A percentile compares a stretch with the other conserved stretches of the same genome.
Conservation (phyloP, 2,329 filamentous ascomycete genomes). For the Alternaria sp. region DNA sequence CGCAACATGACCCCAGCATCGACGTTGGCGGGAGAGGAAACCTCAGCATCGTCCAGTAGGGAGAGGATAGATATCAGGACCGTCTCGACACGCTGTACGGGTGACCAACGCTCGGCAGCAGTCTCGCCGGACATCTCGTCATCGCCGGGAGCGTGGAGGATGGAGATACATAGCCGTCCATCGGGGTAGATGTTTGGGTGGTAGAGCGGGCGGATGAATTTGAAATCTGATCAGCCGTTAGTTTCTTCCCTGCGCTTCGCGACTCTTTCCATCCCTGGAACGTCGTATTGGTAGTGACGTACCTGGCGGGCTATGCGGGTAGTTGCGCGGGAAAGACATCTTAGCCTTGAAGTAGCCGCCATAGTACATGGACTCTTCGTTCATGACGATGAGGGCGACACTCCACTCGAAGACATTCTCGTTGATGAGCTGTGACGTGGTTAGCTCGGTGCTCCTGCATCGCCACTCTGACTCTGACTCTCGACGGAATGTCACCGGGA, state of each 20-base stretch:
- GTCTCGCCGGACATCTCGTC: constrained; percentile 91
- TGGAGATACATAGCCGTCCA: constrained; percentile 93
- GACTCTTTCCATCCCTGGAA: constrained; percentile 2
- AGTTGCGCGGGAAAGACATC: constrained; percentile 87
- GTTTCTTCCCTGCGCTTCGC: neutral
- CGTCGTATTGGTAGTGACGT: constrained; percentile 32
- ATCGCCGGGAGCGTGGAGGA: constrained; percentile 90
- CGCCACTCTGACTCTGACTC: constrained; percentile 14
- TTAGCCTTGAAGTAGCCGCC: constrained; percentile 92
- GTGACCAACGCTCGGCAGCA: constrained; percentile 92
- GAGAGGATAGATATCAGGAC: constrained; percentile 92
- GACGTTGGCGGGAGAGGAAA: constrained; percentile 92
- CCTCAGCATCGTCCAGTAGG: constrained; percentile 91
- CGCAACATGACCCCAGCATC: constrained; percentile 89
- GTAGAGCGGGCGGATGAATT: constrained; percentile 79
- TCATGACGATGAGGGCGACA: constrained; percentile 89
- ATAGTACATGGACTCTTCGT: constrained; percentile 89
- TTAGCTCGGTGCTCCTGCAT: constrained; percentile 33
- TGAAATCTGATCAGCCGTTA: constrained; percentile 67
- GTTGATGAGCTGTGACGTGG: constrained; percentile 68
- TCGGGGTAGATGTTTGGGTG: constrained; percentile 95
- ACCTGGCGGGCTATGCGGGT: constrained; percentile 85
- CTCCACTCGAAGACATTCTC: constrained; percentile 89
- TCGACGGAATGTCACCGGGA: constrained; percentile 2
- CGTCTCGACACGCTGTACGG: constrained; percentile 91